Percentiles rank a stretch among this genome's conserved stretches.
Conservation (phyloP, 768 basidiomycete genomes). For the Chalciporus sphaerocephalus region DNA sequence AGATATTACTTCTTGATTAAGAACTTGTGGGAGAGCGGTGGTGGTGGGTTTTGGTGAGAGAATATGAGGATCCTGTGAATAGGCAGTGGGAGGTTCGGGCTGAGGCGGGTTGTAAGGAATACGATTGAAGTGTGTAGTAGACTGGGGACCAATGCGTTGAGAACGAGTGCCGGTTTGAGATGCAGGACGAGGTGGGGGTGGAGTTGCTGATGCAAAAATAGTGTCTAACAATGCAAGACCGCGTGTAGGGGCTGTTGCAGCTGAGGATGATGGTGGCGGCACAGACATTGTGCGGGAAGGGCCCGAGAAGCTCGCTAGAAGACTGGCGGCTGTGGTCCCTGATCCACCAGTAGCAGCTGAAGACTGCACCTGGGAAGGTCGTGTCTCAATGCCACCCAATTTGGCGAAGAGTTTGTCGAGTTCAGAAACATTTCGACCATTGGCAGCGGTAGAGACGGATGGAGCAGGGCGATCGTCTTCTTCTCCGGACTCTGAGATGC, state of each 20-base stretch:
- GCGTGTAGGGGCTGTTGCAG: slow-evolving; percentile 32
- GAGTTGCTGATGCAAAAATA: slow-evolving; percentile 69
- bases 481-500: slow-evolving; percentile 32
- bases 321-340: slow-evolving; percentile 37
- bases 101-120: slow-evolving; percentile 6
- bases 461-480: slow-evolving; percentile 16
- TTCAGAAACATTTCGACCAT: slow-evolving; percentile 30
- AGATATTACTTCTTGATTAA: slow-evolving; percentile 67
- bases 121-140: slow-evolving; percentile 5
- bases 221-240: slow-evolving; percentile 60
- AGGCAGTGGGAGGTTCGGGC: slow-evolving; percentile 14
- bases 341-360: slow-evolving; percentile 24
- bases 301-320: slow-evolving; percentile 48
- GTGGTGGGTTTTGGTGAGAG: slow-evolving; percentile 55
- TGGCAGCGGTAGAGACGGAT: slow-evolving; percentile 12
- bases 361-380: slow-evolving; percentile 14
- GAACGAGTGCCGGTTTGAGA: slow-evolving; percentile 21
- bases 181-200: slow-evolving; percentile 18
- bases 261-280: slow-evolving; percentile 27
- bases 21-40: slow-evolving; percentile 54
- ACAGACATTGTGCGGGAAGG: slow-evolving; percentile 31
- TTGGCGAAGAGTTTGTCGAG: slow-evolving; percentile 45
- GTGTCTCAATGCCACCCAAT: slow-evolving; percentile 18
- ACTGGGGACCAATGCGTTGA: slow-evolving; percentile 14
- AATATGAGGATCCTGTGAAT: slow-evolving; percentile 36